Percentiles rank a stretch among this genome's conserved stretches.
These are phyloP conservation scores for Meira miltonrushii DNA, from an alignment of 1,284 basidiomycete genomes.

Conservation along the genomic window DNA sequence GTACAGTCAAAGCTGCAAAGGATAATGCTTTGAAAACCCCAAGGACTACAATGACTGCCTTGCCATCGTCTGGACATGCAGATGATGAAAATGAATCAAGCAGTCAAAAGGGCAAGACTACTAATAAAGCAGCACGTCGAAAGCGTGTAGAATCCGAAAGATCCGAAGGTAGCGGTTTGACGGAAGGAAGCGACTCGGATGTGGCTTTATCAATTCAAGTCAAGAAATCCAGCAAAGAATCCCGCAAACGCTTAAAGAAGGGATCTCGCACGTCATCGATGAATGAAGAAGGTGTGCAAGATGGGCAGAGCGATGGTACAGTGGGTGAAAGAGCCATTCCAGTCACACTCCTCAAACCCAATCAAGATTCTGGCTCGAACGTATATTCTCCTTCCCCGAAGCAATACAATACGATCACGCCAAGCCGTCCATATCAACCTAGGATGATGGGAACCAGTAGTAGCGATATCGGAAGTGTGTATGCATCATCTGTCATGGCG, in stretches of 20 bases:
- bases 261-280: neutral
- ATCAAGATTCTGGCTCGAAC: neutral
- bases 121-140: neutral
- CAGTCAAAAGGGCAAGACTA: neutral
- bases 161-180: neutral
- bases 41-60: constrained; percentile 2
- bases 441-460: constrained; percentile 16
- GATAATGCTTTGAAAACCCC: constrained; percentile 12
- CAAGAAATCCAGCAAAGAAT: neutral
- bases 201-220: neutral
- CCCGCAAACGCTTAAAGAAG: neutral
- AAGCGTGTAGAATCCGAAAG: neutral
- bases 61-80: neutral
- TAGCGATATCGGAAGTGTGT: constrained; percentile 27
- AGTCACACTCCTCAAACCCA: neutral
- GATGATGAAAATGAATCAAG: neutral
- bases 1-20: constrained; percentile 24
- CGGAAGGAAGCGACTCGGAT: neutral
- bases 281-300: neutral
- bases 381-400: constrained; percentile 8
- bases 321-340: neutral
- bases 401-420: constrained; percentile 24
- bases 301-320: neutral
- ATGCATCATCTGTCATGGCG: constrained; percentile 5
- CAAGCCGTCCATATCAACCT: constrained; percentile 23